These are phyloP conservation scores for Amphirosellinia nigrospora DNA, from an alignment of 495 filamentous ascomycete species.

Conservation along the genomic window DNA sequence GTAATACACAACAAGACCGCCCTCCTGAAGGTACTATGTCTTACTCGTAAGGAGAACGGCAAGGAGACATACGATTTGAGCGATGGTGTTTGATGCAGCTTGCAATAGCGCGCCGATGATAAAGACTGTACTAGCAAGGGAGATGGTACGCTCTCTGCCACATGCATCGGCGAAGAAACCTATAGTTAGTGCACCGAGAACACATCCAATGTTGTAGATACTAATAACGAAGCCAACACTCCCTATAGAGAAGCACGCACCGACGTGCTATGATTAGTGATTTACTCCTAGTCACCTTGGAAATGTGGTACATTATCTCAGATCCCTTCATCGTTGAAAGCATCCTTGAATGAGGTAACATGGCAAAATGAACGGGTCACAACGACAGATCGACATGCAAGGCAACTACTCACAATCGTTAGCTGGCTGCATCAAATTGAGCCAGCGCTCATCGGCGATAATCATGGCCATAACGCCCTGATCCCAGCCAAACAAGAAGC, in stretches of 20 bases:
- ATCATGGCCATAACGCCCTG: constrained; percentile 63
- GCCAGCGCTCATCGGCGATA: constrained; percentile 56
- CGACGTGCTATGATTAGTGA: neutral
- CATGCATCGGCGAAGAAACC: constrained; percentile 48
- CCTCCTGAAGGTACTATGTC: neutral
- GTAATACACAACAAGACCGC: neutral
- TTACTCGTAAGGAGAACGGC: neutral
- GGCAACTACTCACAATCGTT: constrained; percentile 25
- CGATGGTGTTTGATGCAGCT: constrained; percentile 33
- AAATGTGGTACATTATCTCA: neutral
- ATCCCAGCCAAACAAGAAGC: constrained; percentile 63
- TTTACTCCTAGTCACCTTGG: neutral
- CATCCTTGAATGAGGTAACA: neutral
- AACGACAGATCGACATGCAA: neutral
- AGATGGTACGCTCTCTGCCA: constrained; percentile 47
- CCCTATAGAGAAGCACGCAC: constrained; percentile 15
- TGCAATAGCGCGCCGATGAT: constrained; percentile 40
- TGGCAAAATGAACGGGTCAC: neutral
- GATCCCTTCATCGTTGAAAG: neutral
- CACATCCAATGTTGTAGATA: constrained; percentile 46
- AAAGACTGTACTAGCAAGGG: constrained; percentile 45
- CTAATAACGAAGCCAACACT: constrained; percentile 37
- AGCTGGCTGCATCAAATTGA: constrained; percentile 38
- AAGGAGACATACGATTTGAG: constrained; percentile 33
- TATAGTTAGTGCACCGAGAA: constrained; percentile 45